Evolutionary conservation across 2,329 filamentous ascomycete genomes (phyloP).

Genomic region (Coleophoma crateriformis): DNA sequence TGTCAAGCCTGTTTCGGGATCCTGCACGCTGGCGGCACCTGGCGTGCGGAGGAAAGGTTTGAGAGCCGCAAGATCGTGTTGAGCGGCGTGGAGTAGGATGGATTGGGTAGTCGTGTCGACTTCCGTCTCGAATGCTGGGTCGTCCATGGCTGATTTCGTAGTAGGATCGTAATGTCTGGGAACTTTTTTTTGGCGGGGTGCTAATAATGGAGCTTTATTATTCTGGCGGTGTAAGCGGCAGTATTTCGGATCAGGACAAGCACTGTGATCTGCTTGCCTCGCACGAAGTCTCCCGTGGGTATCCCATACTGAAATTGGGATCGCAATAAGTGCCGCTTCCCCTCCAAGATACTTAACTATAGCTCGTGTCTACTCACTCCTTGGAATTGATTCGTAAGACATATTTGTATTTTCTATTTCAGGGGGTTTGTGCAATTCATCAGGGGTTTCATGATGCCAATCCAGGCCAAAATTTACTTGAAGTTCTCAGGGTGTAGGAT

Average conservation of each 20-base stretch:
- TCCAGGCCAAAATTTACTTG: conserved; percentile 24
- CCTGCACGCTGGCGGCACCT: conserved; percentile 67
- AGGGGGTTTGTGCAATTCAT: background rate
- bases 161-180: background rate
- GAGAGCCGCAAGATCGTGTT: conserved; percentile 41
- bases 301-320: no score
- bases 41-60: conserved; percentile 25
- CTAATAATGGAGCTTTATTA: background rate
- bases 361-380: no score
- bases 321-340: no score
- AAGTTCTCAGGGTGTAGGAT: conserved; percentile 63
- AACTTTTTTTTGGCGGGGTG: background rate
- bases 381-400: no score
- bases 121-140: conserved; percentile 16
- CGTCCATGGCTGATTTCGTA: conserved; percentile 16
- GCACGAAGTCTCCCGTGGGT: no score
- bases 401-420: no score
- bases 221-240: no score
- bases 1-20: conserved; percentile 78
- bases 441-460: background rate
- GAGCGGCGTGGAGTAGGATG: conserved; percentile 59
- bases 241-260: no score
- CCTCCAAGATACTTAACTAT: no score
- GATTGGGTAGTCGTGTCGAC: conserved; percentile 38
- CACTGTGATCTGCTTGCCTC: no score